phyloP scores from a whole-genome alignment of 306 rosid genomes.

The Lathyrus tuberosus region DNA sequence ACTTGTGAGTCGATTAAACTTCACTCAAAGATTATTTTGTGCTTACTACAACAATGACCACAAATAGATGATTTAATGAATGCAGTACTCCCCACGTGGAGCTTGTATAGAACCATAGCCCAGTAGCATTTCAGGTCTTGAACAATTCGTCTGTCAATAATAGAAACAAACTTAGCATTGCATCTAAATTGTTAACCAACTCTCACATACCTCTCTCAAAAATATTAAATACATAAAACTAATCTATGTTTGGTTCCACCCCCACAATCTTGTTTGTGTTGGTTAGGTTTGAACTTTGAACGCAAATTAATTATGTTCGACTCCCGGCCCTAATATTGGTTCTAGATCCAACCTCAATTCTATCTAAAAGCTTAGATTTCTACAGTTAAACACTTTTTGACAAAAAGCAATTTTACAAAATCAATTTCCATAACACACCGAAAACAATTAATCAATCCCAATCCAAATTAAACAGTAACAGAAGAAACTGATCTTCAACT shows the following conservation, averaged over 20 bases:
- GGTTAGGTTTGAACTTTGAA: not conserved
- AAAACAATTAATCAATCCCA: not conserved
- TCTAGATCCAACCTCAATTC: not conserved
- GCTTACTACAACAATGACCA: not conserved
- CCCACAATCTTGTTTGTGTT: not conserved
- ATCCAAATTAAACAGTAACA: not conserved
- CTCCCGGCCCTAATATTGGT: not conserved
- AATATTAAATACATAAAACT: not conserved
- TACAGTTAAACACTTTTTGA: not conserved
- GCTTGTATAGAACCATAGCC: not conserved
- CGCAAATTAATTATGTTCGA: not conserved
- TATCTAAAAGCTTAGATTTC: not conserved
- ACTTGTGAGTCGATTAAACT: not conserved
- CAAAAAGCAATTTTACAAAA: not conserved
- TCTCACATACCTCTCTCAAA: not conserved
- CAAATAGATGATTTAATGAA: not conserved
- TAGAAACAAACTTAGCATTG: conserved; percentile 14
- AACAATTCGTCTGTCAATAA: not conserved
- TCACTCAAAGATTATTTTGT: not conserved
- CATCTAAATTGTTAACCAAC: not conserved
- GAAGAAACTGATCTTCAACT: conserved; percentile 1
- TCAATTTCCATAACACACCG: not conserved
- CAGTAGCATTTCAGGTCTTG: not conserved
- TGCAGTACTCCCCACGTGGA: not conserved
- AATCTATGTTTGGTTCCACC: not conserved